phyloP scores from a whole-genome alignment of 1,284 basidiomycete genomes.

The Cerrena zonata region DNA sequence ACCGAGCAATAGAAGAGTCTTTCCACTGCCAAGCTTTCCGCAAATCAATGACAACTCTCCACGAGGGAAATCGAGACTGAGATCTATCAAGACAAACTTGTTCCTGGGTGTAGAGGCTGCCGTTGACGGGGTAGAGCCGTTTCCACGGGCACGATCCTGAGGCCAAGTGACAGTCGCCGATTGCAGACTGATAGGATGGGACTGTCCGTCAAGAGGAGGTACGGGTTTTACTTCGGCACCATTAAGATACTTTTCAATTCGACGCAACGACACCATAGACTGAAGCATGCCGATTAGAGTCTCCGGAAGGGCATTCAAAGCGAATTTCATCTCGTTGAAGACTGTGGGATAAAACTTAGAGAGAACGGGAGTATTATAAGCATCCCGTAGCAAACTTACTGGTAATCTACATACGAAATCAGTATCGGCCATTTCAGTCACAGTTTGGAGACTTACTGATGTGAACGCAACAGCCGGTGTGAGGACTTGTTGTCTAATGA shows the following conservation, averaged over 20 bases:
- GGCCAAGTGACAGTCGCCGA: constrained; percentile 90
- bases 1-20: constrained; percentile 75
- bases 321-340: constrained; percentile 82
- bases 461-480: constrained; percentile 87
- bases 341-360: constrained; percentile 42
- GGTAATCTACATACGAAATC: neutral
- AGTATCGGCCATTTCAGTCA: neutral
- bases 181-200: constrained; percentile 63
- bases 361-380: neutral
- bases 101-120: constrained; percentile 63
- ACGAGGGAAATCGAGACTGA: constrained; percentile 72
- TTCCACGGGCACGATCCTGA: constrained; percentile 50
- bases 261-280: constrained; percentile 78
- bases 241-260: constrained; percentile 85
- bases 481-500: constrained; percentile 60
- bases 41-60: constrained; percentile 78
- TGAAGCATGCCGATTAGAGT: constrained; percentile 85
- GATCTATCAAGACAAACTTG: constrained; percentile 78
- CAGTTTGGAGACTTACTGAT: constrained; percentile 32
- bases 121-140: constrained; percentile 49
- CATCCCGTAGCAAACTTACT: neutral
- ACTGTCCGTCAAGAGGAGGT: constrained; percentile 50
- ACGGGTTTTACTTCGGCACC: constrained; percentile 64
- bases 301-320: constrained; percentile 81
- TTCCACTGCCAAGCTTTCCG: constrained; percentile 78